A percentile compares a stretch with the other conserved stretches of the same genome.
phyloP scores from a whole-genome alignment of 257 asterid genomes.

The Apocynum venetum region DNA sequence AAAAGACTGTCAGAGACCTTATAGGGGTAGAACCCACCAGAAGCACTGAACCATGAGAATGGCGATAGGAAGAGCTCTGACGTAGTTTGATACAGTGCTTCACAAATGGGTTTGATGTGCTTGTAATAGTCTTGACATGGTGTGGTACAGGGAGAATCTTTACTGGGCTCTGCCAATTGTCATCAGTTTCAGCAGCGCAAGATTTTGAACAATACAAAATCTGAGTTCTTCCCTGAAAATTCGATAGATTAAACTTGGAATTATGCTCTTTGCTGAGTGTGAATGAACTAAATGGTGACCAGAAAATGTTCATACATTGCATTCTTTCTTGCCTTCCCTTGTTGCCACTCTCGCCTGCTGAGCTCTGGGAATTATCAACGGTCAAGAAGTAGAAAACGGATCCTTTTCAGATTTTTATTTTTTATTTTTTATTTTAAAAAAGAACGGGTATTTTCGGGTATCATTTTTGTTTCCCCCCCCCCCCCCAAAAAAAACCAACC shows the following conservation, averaged over 20 bases:
- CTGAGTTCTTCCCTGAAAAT: constrained; percentile 22
- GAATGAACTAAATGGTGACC: constrained; percentile 18
- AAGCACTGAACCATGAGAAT: constrained; percentile 64
- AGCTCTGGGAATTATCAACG: no score
- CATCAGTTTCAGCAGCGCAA: not conserved
- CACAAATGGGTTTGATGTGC: constrained; percentile 86
- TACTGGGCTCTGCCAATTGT: constrained; percentile 27
- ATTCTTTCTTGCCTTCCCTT: constrained; percentile 20
- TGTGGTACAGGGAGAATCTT: constrained; percentile 40
- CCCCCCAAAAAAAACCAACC: no score
- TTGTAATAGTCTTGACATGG: constrained; percentile 55
- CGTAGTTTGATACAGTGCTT: constrained; percentile 94
- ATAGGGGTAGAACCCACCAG: constrained; percentile 80
- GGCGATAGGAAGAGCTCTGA: constrained; percentile 76
- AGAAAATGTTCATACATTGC: constrained; percentile 36
- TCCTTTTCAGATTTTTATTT: no score
- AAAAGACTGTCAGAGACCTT: constrained; percentile 36
- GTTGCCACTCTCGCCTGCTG: not conserved
- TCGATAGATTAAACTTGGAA: constrained; percentile 16
- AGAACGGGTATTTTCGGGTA: no score
- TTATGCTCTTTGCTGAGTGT: constrained; percentile 17
- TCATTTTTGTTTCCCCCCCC: no score
- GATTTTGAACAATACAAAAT: constrained; percentile 18
- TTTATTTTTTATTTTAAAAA: no score
- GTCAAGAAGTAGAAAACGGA: no score